Evolutionary conservation across 257 asterid species (phyloP).

Genomic region (Datura wrightii): DNA sequence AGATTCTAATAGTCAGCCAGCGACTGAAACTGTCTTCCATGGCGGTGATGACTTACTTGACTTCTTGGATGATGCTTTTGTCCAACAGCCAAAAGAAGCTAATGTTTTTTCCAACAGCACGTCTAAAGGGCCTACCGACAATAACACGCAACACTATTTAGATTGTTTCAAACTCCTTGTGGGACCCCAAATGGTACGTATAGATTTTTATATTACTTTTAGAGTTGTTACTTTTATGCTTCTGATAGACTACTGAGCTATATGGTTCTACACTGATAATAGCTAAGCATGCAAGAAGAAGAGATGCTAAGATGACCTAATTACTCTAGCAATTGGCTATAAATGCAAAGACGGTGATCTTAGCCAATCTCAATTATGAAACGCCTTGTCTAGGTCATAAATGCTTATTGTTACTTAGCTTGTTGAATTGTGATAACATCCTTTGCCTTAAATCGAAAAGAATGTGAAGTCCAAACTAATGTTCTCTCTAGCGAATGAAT

Average conservation of each 20-base stretch:
- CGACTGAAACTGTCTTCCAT: conserved; percentile 46
- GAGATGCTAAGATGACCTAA: neutral
- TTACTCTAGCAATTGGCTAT: neutral
- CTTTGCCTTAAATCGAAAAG: neutral
- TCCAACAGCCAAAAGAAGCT: conserved; percentile 57
- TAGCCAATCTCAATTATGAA: conserved; percentile 2
- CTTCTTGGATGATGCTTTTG: conserved; percentile 74
- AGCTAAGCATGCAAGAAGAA: neutral
- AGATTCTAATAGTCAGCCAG: conserved; percentile 58
- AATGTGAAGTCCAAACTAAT: neutral
- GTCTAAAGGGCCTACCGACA: conserved; percentile 56
- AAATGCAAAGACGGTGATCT: neutral
- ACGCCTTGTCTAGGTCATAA: neutral
- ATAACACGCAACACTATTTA: conserved; percentile 62
- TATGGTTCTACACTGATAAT: neutral
- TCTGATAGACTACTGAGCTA: neutral
- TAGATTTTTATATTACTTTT: conserved; percentile 25
- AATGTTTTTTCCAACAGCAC: conserved; percentile 41
- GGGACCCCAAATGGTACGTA: conserved; percentile 85
- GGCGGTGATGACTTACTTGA: conserved; percentile 71
- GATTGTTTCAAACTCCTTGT: conserved; percentile 73
- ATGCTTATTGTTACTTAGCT: neutral
- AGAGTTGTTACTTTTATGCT: neutral
- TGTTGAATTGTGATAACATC: neutral
- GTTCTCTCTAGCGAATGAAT: neutral